These are phyloP conservation scores for Calocera cornea DNA, from an alignment of 768 basidiomycete genomes.

Conservation along the genomic window DNA sequence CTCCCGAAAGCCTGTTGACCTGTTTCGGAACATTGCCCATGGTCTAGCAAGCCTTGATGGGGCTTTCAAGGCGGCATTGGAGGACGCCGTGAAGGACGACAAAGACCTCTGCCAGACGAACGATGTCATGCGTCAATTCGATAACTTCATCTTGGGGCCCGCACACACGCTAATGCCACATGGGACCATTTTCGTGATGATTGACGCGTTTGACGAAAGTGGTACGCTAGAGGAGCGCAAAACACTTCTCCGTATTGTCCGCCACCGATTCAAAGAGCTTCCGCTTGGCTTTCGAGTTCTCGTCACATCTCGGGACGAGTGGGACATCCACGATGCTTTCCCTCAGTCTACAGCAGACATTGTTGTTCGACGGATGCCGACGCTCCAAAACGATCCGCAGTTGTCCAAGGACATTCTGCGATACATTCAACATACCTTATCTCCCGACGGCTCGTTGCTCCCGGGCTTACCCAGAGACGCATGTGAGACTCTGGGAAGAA, in stretches of 20 bases:
- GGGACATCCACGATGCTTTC: background rate
- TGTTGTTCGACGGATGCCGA: background rate
- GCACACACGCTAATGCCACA: background rate
- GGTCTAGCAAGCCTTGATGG: background rate
- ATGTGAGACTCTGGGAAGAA: background rate
- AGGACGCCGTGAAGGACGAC: background rate
- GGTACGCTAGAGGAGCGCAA: background rate
- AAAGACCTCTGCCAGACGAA: background rate
- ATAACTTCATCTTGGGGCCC: background rate
- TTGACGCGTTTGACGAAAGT: background rate
- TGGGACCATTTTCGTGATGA: background rate
- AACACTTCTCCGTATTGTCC: background rate
- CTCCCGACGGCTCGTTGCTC: background rate
- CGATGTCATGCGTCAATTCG: background rate
- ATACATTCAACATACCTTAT: background rate
- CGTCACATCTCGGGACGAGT: background rate
- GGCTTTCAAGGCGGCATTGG: background rate
- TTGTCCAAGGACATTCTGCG: background rate
- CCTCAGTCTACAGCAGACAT: background rate
- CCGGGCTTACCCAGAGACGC: background rate
- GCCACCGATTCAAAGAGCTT: background rate
- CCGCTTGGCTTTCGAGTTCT: background rate
- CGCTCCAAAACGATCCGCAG: background rate
- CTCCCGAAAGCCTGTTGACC: background rate
- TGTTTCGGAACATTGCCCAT: slow-evolving; percentile 13